Evolutionary conservation across 805 yeast genomes (phyloP).

Genomic region (Candida fluviatilis): DNA sequence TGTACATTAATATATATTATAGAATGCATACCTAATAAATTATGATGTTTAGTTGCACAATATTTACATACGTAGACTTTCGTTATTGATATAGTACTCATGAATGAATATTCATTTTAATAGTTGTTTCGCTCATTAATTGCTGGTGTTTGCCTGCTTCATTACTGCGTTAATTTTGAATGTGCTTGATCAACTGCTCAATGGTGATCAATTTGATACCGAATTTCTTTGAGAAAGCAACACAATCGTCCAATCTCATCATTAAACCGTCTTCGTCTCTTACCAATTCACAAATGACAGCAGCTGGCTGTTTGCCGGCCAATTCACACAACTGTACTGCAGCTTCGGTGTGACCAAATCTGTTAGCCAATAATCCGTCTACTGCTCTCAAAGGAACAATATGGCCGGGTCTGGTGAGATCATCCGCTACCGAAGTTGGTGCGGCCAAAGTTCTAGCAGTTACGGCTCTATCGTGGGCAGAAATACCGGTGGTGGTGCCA

Average conservation of each 20-base stretch:
- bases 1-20: background rate
- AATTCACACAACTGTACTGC: conserved; percentile 81
- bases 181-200: conserved; percentile 54
- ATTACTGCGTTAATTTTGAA: too few relatives aligned
- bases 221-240: conserved; percentile 57
- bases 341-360: conserved; percentile 98
- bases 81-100: too few relatives aligned
- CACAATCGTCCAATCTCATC: conserved; percentile 91
- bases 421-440: conserved; percentile 49
- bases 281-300: conserved; percentile 90
- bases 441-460: conserved; percentile 74
- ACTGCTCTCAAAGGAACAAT: conserved; percentile 88
- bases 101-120: too few relatives aligned
- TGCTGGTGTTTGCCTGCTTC: too few relatives aligned
- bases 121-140: too few relatives aligned
- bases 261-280: conserved; percentile 89
- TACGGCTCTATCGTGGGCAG: conserved; percentile 88
- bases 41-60: too few relatives aligned
- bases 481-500: conserved; percentile 95
- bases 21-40: background rate
- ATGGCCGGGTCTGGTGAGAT: conserved; percentile 92
- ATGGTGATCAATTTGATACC: conserved; percentile 73
- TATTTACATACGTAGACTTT: too few relatives aligned
- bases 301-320: conserved; percentile 79
- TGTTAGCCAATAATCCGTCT: conserved; percentile 71